These are phyloP conservation scores for Diaporthe sp. DNA, from an alignment of 2,329 filamentous ascomycete species.

Conservation along the genomic window DNA sequence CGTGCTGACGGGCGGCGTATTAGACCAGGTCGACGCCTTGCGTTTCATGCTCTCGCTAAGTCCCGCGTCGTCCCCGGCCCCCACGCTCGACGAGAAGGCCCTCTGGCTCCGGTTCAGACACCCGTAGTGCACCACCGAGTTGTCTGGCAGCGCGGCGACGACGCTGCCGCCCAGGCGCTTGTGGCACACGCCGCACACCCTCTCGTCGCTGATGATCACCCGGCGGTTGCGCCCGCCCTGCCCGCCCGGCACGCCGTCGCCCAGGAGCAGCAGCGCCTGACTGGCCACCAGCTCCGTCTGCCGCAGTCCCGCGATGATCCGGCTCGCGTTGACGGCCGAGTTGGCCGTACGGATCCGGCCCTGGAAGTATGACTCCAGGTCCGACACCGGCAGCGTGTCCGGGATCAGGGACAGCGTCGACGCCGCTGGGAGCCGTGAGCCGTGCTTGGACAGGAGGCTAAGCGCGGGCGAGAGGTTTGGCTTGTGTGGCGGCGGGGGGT, in stretches of 20 bases:
- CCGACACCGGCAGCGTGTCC: conserved; percentile 78
- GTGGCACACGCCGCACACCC: conserved; percentile 91
- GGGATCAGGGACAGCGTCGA: conserved; percentile 91
- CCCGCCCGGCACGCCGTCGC: conserved; percentile 69
- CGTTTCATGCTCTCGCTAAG: conserved; percentile 54
- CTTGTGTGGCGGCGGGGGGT: conserved; percentile 79
- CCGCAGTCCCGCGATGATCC: conserved; percentile 81
- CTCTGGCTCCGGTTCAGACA: conserved; percentile 68
- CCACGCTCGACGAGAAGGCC: conserved; percentile 42
- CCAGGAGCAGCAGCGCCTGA: conserved; percentile 80
- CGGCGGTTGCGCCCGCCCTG: conserved; percentile 70
- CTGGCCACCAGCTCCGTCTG: conserved; percentile 84
- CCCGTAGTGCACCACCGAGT: conserved; percentile 84
- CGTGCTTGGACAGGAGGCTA: conserved; percentile 89
- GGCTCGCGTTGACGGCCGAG: conserved; percentile 82
- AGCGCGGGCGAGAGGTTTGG: conserved; percentile 84
- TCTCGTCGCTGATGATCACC: conserved; percentile 87
- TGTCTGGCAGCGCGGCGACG: conserved; percentile 89
- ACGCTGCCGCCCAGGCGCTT: conserved; percentile 93
- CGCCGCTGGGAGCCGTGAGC: conserved; percentile 87
- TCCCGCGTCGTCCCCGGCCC: conserved; percentile 44
- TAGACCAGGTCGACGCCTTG: conserved; percentile 38
- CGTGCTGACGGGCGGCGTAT: conserved; percentile 20
- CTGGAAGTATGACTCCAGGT: conserved; percentile 91
- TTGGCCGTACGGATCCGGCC: conserved; percentile 91